These are phyloP conservation scores for Didymosphaeria variabile DNA, from an alignment of 2,329 filamentous ascomycete genomes.

Conservation along the genomic window DNA sequence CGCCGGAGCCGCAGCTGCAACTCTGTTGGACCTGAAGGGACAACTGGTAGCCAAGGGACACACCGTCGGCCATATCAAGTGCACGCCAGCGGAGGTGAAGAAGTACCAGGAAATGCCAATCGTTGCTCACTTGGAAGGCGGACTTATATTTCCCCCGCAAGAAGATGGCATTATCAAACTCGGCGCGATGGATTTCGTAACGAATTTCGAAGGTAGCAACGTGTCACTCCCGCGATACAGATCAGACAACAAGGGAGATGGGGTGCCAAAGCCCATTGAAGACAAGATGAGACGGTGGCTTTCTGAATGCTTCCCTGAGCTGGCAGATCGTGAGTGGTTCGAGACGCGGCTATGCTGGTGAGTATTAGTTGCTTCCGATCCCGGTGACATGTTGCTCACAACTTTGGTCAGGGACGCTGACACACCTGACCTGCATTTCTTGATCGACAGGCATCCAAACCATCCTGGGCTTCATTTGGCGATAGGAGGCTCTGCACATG, in stretches of 20 bases:
- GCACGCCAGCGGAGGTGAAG: conserved; percentile 52
- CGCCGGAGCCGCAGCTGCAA: conserved; percentile 62
- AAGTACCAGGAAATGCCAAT: conserved; percentile 56
- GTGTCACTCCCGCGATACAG: conserved; percentile 47
- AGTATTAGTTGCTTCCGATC: conserved; percentile 13
- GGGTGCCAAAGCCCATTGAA: conserved; percentile 40
- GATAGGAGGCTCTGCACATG: conserved; percentile 68
- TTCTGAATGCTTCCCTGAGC: conserved; percentile 11
- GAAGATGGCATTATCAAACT: conserved; percentile 66
- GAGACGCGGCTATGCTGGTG: conserved; percentile 12
- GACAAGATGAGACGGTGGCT: conserved; percentile 53
- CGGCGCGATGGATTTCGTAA: conserved; percentile 66
- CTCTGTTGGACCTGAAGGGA: conserved; percentile 7
- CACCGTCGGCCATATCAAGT: conserved; percentile 55
- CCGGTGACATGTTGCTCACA: conserved; percentile 31
- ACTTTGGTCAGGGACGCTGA: conserved; percentile 61
- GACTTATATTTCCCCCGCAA: conserved; percentile 60
- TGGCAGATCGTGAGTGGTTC: conserved; percentile 7
- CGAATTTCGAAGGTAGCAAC: conserved; percentile 47
- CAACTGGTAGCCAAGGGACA: conserved; percentile 15
- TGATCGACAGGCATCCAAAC: conserved; percentile 62
- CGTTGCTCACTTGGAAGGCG: conserved; percentile 61
- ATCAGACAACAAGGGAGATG: conserved; percentile 47
- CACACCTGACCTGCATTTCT: conserved; percentile 67
- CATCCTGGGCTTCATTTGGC: conserved; percentile 65